These are phyloP conservation scores for Aspergillus novoparasiticus DNA, from an alignment of 2,329 filamentous ascomycete species.

Conservation along the genomic window DNA sequence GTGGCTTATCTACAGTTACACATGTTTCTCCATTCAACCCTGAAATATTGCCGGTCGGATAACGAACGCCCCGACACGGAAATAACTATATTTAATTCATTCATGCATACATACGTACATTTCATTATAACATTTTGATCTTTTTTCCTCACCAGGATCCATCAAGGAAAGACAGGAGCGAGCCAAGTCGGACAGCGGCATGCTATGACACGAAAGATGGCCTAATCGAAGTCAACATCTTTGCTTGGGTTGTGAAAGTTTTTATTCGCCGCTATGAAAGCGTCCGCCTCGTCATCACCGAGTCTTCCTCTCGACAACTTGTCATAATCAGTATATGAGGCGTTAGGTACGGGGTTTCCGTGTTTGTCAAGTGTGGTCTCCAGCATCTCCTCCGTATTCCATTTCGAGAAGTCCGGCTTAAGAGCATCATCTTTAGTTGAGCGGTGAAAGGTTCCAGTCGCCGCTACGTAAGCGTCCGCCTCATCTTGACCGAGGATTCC, in stretches of 20 bases:
- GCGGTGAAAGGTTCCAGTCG: constrained; percentile 1
- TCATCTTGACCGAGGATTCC: constrained; percentile 24
- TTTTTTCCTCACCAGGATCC: not conserved
- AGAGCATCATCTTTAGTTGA: too few relatives aligned
- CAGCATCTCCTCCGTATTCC: constrained; percentile 33
- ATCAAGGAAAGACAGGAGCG: not conserved
- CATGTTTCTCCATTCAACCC: not conserved
- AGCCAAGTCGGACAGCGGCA: not conserved
- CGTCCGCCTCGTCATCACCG: constrained; percentile 30
- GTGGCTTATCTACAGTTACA: not conserved
- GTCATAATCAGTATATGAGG: constrained; percentile 23
- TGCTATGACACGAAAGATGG: not conserved
- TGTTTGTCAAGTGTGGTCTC: constrained; percentile 32
- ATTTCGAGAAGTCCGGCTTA: constrained; percentile 18
- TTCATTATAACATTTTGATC: not conserved
- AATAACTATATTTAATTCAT: not conserved
- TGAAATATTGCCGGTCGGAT: not conserved
- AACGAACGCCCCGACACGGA: not conserved
- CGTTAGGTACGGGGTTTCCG: constrained; percentile 38
- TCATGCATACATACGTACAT: constrained; percentile 1
- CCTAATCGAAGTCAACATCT: constrained; percentile 30
- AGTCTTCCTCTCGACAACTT: constrained; percentile 23
- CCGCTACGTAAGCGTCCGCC: constrained; percentile 34
- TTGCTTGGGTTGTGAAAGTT: not conserved
- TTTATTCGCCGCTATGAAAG: constrained; percentile 33